Evolutionary conservation across 2,329 filamentous ascomycete genomes (phyloP).

Genomic region (Dactylellina parvicollis): DNA sequence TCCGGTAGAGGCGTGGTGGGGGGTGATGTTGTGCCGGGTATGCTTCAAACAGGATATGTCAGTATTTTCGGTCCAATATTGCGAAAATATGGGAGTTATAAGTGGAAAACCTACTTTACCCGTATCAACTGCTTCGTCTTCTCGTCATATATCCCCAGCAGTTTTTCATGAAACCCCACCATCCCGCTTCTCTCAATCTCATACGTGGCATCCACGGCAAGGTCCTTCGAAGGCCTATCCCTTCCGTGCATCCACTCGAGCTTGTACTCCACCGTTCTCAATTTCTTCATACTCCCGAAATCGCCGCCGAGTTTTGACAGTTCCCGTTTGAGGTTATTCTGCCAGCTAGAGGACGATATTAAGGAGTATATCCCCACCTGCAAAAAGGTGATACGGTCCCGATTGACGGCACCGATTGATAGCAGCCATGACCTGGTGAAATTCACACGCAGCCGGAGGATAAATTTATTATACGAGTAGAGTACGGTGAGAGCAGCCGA

Average conservation of each 20-base stretch:
- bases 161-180: conserved; percentile 3
- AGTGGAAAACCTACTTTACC: conserved; percentile 7
- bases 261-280: conserved; percentile 25
- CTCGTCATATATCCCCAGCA: conserved; percentile 16
- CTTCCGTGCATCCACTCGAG: conserved; percentile 29
- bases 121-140: background rate
- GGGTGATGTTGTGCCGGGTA: background rate
- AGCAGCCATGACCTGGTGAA: conserved; percentile 20
- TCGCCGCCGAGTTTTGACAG: conserved; percentile 11
- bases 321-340: conserved; percentile 31
- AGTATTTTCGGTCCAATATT: background rate
- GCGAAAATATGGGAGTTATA: background rate
- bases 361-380: conserved; percentile 23
- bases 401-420: conserved; percentile 20
- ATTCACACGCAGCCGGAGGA: conserved; percentile 26
- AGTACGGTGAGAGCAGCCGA: conserved; percentile 20
- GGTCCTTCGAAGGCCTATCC: background rate
- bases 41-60: background rate
- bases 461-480: conserved; percentile 32
- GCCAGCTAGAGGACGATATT: conserved; percentile 16
- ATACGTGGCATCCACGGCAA: background rate
- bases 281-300: conserved; percentile 3
- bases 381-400: background rate
- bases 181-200: conserved; percentile 15
- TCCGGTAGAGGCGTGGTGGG: background rate